Percentiles rank a stretch among this genome's conserved stretches.
Evolutionary conservation across 257 asterid species (phyloP).

Genomic region (Ligustrum vulgare): DNA sequence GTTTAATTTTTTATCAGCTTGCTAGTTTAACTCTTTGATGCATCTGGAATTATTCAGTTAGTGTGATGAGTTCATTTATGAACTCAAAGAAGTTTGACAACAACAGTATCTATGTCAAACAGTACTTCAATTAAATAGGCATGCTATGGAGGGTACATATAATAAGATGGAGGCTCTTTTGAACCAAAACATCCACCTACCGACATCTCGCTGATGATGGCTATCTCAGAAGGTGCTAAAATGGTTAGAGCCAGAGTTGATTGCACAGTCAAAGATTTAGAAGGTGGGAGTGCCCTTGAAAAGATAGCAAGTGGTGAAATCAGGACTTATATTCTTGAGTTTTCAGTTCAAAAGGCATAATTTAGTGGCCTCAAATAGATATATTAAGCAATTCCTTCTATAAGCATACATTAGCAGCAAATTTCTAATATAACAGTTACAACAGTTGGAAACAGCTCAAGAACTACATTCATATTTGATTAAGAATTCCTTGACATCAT

Average conservation of each 20-base stretch:
- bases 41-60: background rate
- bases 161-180: constrained; percentile 90
- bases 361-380: no score
- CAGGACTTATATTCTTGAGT: constrained; percentile 57
- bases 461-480: constrained; percentile 63
- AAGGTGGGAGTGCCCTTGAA: constrained; percentile 81
- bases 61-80: background rate
- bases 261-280: constrained; percentile 67
- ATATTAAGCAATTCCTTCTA: no score
- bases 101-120: constrained; percentile 8
- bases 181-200: constrained; percentile 90
- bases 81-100: background rate
- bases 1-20: background rate
- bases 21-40: background rate
- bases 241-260: constrained; percentile 85
- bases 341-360: constrained; percentile 71
- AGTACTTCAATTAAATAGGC: constrained; percentile 98
- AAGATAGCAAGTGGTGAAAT: constrained; percentile 68
- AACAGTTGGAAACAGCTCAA: constrained; percentile 41
- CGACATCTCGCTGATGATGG: constrained; percentile 78
- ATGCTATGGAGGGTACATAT: constrained; percentile 93
- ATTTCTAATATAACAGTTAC: no score
- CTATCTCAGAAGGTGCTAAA: constrained; percentile 76
- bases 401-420: no score
- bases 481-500: constrained; percentile 47